Conservation (phyloP, 768 basidiomycete genomes). For the Kwoniella botswanensis region DNA sequence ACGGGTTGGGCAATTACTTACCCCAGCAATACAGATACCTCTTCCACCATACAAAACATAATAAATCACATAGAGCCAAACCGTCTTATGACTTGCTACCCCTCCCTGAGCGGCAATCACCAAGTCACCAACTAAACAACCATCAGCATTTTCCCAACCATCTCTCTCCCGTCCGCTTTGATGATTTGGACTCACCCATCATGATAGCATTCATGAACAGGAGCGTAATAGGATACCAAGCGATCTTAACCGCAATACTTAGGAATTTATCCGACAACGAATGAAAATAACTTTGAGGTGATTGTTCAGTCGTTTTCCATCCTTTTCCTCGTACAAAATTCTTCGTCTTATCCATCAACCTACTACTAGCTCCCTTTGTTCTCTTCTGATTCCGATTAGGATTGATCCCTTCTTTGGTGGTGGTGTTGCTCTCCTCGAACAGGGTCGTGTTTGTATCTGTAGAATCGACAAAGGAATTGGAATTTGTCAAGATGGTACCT, state of each 20-base stretch:
- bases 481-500: too few relatives aligned
- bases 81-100: conserved; percentile 2
- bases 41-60: conserved; percentile 39
- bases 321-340: conserved; percentile 13
- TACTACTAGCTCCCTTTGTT: too few relatives aligned
- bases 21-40: conserved; percentile 34
- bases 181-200: conserved; percentile 35
- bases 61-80: conserved; percentile 33
- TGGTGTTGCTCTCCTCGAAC: background rate
- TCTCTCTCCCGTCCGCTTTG: too few relatives aligned
- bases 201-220: conserved; percentile 38
- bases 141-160: background rate
- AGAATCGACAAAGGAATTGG: background rate
- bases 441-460: background rate
- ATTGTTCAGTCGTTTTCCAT: background rate
- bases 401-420: too few relatives aligned
- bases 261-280: conserved; percentile 36
- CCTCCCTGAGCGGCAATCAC: conserved; percentile 28
- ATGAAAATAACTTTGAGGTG: conserved; percentile 15
- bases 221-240: conserved; percentile 37
- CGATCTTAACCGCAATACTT: conserved; percentile 36
- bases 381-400: too few relatives aligned
- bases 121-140: conserved; percentile 30
- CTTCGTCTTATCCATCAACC: background rate
- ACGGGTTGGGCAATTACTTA: conserved; percentile 3